Evolutionary conservation across 1,284 basidiomycete species (phyloP), one percentile per base, ranked within the genome.

Genomic region (Afroboletus lepidellus): DNA sequence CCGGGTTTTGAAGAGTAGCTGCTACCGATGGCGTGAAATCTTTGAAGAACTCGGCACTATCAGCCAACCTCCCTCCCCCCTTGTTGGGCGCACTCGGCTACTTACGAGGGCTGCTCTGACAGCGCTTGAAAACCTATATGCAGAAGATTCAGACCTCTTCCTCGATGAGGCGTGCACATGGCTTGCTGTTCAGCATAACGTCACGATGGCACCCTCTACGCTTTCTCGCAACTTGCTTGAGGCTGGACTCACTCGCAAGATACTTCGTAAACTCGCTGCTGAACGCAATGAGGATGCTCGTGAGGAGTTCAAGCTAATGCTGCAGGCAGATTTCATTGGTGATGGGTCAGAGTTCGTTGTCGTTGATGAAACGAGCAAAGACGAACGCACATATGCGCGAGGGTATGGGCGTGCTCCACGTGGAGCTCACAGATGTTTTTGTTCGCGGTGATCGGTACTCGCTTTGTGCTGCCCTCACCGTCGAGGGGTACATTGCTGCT

Each of bases 291-390:
- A 43, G 36, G 57, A 18, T 24, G 9, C 21, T 1, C 23, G 49
- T 8, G 45, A 42, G 2, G 34, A 48, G 8, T 48, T 44, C 38
- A 37, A 46, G n/a, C 15, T 38, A 8, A 39, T 36, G 30, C 23
- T 54, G 33, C 41, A n/a, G 16, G 36, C 41, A 0, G 23, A 41
- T 0, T 53, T 57, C 6, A 9, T 36, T 23, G 63, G 61, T 8
- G 60, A 59, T 55, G 64, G 65, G 2, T 56, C 48, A 13, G 55
- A 67, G 51, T 66, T 66, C 46, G 54, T 67, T 1, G 46, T 54
- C 11, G 41, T 68, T 27, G 60, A 67, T 39, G 64, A 66, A 56
- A 60, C 60, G 18, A 66, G 65, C 55, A 65, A 66, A 48, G 57
- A 66, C 32, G 55, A 67, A 15, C 54, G 44, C 2, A 55, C 55